Evolutionary conservation across 768 basidiomycete genomes (phyloP).

Genomic region (Russula sp.): DNA sequence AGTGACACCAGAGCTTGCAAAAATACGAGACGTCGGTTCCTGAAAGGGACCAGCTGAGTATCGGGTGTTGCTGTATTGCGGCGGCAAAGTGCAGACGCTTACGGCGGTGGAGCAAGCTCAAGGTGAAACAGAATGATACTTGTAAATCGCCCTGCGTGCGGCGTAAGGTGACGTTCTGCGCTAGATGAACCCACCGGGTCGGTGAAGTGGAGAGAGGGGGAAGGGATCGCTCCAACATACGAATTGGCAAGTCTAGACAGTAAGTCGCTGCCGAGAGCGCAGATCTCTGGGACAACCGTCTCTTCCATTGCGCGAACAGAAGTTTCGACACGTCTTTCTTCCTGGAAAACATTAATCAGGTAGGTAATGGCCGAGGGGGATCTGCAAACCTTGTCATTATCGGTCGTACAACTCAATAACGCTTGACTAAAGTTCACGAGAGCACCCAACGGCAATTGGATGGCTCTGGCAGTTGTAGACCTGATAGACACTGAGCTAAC

Average conservation of each 20-base stretch:
- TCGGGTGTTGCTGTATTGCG: not conserved
- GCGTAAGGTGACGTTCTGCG: constrained; percentile 43
- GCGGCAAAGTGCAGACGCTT: constrained; percentile 23
- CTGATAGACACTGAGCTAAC: constrained; percentile 32
- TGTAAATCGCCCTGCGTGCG: constrained; percentile 48
- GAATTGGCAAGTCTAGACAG: constrained; percentile 41
- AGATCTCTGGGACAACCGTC: constrained; percentile 42
- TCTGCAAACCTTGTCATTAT: constrained; percentile 35
- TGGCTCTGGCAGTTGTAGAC: constrained; percentile 48
- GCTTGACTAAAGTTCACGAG: constrained; percentile 46
- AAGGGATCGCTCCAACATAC: constrained; percentile 31
- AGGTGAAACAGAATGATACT: constrained; percentile 50
- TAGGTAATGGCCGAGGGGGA: constrained; percentile 10
- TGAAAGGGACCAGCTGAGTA: not conserved
- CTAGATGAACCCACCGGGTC: constrained; percentile 31
- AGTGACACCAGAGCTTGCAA: constrained; percentile 12
- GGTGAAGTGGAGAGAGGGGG: not conserved
- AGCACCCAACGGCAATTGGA: constrained; percentile 61
- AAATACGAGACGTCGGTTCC: constrained; percentile 14
- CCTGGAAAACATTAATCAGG: constrained; percentile 31
- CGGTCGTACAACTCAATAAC: constrained; percentile 38
- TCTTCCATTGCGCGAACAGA: constrained; percentile 48
- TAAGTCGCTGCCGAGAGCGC: constrained; percentile 46
- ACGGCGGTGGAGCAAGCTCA: constrained; percentile 49
- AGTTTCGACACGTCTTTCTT: constrained; percentile 43